Evolutionary conservation across 192 early-diverging fungal species (phyloP), one percentile per base, ranked within the genome.

Genomic region (Coemansia sp.): DNA sequence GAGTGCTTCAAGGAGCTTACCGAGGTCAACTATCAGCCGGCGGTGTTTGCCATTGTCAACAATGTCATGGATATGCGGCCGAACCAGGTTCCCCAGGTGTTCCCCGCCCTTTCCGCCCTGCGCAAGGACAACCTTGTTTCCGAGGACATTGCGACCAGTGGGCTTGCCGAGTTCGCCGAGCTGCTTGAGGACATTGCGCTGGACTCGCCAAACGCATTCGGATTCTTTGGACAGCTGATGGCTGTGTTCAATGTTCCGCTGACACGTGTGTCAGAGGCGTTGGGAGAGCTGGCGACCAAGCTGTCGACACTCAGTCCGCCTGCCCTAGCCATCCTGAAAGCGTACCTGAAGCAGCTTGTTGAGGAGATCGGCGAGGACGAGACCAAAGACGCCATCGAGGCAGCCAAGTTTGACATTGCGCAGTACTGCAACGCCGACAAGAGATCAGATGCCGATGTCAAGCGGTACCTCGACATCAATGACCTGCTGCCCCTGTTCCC

Each of bases 1-100:
- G 71, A 75, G 48, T 87, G 87, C 62, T 72, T 90, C 55, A 86
- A 91, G 82, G 91, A 91, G 62, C 72, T 91, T 42, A 82, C 81
- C 40, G 83, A 85, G 55, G 70, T 72, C 62, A 82, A 82, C 45
- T 71, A 82, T 60, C 83, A 85, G 70, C 65, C 64, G 1, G 78
- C 84, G 8, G 71, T 86, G 54, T 82, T 87, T 14, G 79, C 79
- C 47, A 55, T 89, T 8, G 75, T 86, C 74, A 86, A 84, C 67
- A 73, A 86, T 61, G 82, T 88, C 28, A 69, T 93, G 65, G 83
- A 85, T 47, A 82, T 85, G 55, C 78, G 82, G 34, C 76, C 72
- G 17, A 65, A 83, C 52, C 79, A 88, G 60, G 82, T 78, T 0
- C 75, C 84, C 37, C 76, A 83, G 55, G 69, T 88, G 23, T 56